Conservation (phyloP, 2,329 filamentous ascomycete species). For the Penicillium sp. region DNA sequence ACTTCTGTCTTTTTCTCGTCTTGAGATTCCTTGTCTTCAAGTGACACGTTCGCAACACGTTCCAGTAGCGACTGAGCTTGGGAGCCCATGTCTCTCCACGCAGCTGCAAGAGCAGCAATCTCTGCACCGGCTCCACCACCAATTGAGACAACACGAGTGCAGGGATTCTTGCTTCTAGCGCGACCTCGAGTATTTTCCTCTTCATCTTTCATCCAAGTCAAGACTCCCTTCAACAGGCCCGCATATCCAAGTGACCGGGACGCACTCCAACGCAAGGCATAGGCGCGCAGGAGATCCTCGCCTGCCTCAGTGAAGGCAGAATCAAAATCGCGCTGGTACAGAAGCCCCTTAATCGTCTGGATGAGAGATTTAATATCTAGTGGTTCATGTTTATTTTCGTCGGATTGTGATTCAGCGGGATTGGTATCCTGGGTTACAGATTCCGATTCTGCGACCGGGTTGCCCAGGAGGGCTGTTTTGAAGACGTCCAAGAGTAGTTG, state of each 20-base stretch:
- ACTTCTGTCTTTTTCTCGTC: not conserved
- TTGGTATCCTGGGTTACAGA: not conserved
- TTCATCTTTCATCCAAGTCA: constrained; percentile 18
- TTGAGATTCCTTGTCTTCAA: constrained; percentile 12
- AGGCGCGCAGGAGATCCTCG: constrained; percentile 70
- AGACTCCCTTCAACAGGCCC: constrained; percentile 51
- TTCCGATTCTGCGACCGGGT: constrained; percentile 14
- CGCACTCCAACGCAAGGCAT: constrained; percentile 88
- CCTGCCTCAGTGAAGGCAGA: constrained; percentile 66
- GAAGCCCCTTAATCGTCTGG: constrained; percentile 79
- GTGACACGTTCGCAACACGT: constrained; percentile 15
- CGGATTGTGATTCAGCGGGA: constrained; percentile 2
- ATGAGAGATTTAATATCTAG: constrained; percentile 54
- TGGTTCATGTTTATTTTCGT: constrained; percentile 4
- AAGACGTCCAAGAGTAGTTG: constrained; percentile 74
- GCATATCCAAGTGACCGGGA: constrained; percentile 79
- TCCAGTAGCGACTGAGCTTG: constrained; percentile 9
- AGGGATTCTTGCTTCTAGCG: not conserved
- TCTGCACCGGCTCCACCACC: constrained; percentile 67
- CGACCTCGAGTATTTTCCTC: not conserved
- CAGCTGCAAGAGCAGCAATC: constrained; percentile 61
- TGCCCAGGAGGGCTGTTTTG: constrained; percentile 57
- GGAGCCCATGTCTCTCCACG: constrained; percentile 42
- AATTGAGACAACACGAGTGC: constrained; percentile 52
- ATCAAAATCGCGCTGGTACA: constrained; percentile 82